Evolutionary conservation across 441 rosid species (phyloP).

Genomic region (Adansonia madagascariensis): DNA sequence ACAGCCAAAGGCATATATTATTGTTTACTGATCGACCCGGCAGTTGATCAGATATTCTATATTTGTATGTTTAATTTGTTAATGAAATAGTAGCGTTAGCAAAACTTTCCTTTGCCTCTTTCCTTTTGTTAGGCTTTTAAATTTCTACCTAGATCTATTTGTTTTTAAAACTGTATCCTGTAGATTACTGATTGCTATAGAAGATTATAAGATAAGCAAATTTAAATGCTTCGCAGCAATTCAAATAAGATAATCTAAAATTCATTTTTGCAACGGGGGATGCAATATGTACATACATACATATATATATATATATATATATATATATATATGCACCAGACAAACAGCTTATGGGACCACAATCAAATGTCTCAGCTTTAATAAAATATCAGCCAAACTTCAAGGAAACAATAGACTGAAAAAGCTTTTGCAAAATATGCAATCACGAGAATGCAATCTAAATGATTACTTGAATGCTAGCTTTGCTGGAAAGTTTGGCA

Average conservation of each 20-base stretch:
- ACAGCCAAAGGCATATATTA: conserved; percentile 17
- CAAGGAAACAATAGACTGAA: conserved; percentile 10
- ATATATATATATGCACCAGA: not conserved
- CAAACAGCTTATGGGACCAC: conserved; percentile 12
- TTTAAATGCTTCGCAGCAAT: not conserved
- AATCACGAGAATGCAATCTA: conserved; percentile 15
- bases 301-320: too few relatives aligned
- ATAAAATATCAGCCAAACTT: conserved; percentile 14
- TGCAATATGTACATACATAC: not conserved
- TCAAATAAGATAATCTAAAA: not conserved
- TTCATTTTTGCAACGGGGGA: not conserved
- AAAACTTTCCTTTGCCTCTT: conserved; percentile 1
- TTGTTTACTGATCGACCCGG: conserved; percentile 23
- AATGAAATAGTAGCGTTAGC: conserved; percentile 26
- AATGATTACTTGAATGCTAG: conserved; percentile 32
- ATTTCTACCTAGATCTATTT: not conserved
- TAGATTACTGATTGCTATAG: not conserved
- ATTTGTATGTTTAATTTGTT: conserved; percentile 11
- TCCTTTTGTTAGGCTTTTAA: not conserved
- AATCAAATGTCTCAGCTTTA: conserved; percentile 8
- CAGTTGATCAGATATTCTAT: conserved; percentile 26
- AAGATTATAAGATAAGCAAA: not conserved
- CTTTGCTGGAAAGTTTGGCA: conserved; percentile 61
- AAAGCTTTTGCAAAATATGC: not conserved
- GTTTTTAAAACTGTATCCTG: not conserved